Base-by-base conservation (phyloP, 495 filamentous ascomycete species). In the Jackrogersella multiformis region DNA sequence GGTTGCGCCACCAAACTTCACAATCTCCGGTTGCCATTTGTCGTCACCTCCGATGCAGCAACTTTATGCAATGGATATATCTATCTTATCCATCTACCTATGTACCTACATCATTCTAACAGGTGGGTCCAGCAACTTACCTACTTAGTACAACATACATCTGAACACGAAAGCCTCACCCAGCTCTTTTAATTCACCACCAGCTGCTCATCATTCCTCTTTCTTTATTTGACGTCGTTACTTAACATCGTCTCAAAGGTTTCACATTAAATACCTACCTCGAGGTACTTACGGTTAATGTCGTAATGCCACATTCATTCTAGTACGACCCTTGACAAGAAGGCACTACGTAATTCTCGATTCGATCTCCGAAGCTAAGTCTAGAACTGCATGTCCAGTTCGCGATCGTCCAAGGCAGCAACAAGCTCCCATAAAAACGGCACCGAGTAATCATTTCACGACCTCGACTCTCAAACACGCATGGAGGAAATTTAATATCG, bases 1-100 rank as follows among this genome's bases (percentile, higher is more conserved):
- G 38, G 15, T 18, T n/a, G n/a, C 18, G 35, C 46, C 41, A 56
- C 32, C 39, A 26, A 54, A 45, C 23, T 23, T 23, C 21, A 38
- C 38, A 39, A 34, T 24, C 42, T 30, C 20, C 28, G 32, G 30
- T 10, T 44, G 16, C 15, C 44, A 57, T 63, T 26, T 61, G 54
- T 68, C 66, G 58, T 68, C 65, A 68, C 66, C 53, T 58, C 53
- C 59, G 59, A 54, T 34, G 52, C 52, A 28, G 10, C 30, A 26
- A 24, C 23, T 15, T 41, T 53, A 52, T 53, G 28, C 32, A 35
- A 53, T 35, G 32, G 12, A 53, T 24, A 16, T 21, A 54, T 30
- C 36, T 15, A 34, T 13, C 48, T 13, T 61, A 13, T 36, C 52
- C n/a, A 7, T 42, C 45, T 18, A 45, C 35, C 56, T 26, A n/a